Conservation (phyloP, 805 yeast species). For the Starmerella vitae region DNA sequence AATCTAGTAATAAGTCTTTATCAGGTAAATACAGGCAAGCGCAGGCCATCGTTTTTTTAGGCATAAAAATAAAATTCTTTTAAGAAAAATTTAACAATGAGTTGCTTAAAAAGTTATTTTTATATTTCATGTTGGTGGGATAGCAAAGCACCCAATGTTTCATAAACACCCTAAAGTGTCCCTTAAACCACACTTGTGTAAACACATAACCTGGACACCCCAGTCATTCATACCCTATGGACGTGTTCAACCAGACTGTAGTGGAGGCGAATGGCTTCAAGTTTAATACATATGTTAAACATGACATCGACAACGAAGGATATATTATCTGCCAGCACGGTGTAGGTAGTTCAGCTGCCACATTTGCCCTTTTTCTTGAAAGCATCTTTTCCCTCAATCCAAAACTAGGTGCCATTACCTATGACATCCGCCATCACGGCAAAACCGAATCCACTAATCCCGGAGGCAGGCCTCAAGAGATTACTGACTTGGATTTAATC, state of each 20-base stretch:
- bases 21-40: too few relatives aligned
- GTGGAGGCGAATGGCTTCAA: constrained; percentile 7
- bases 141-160: too few relatives aligned
- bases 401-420: constrained; percentile 50
- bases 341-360: constrained; percentile 77
- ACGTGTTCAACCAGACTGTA: background rate
- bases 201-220: too few relatives aligned
- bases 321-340: constrained; percentile 79
- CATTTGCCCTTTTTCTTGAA: constrained; percentile 48
- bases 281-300: constrained; percentile 9
- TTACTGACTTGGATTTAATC: constrained; percentile 32
- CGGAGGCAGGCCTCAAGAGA: constrained; percentile 15
- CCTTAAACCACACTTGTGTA: too few relatives aligned
- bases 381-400: constrained; percentile 27
- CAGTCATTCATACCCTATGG: too few relatives aligned
- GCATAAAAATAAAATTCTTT: too few relatives aligned
- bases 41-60: too few relatives aligned
- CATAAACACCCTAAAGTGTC: too few relatives aligned
- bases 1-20: too few relatives aligned
- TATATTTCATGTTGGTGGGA: too few relatives aligned
- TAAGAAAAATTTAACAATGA: too few relatives aligned
- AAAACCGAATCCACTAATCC: constrained; percentile 26
- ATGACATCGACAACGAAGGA: constrained; percentile 9
- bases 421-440: constrained; percentile 85
- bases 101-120: too few relatives aligned